A percentile compares a stretch with the other conserved stretches of the same genome.
Conservation (phyloP, 2,329 filamentous ascomycete species). For the Fusarium scirpi region DNA sequence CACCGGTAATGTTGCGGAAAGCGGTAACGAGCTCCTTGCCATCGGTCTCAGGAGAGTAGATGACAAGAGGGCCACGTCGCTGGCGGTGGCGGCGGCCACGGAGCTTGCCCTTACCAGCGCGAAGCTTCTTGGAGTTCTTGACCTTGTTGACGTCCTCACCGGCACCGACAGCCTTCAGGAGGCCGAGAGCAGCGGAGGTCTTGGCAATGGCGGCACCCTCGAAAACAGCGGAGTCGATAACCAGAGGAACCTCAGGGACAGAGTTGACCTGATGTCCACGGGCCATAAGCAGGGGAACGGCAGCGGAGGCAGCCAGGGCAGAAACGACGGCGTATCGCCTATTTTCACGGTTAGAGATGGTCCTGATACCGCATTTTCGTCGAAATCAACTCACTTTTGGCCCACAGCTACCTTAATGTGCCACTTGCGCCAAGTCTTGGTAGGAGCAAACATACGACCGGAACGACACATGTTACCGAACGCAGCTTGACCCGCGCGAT, state of each 20-base stretch:
- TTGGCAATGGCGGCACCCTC: constrained; percentile 82
- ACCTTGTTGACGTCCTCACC: constrained; percentile 94
- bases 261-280: constrained; percentile 95
- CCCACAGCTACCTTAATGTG: constrained; percentile 99
- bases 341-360: constrained; percentile 42
- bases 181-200: constrained; percentile 86
- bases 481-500: constrained; percentile 99
- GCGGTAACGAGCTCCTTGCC: constrained; percentile 93
- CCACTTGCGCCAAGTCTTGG: constrained; percentile 99
- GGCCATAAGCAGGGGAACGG: constrained; percentile 93
- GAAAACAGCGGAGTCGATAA: constrained; percentile 92
- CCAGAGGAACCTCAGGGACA: constrained; percentile 96
- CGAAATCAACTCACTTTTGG: constrained; percentile 79
- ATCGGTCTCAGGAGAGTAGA: constrained; percentile 96
- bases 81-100: constrained; percentile 96
- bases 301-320: constrained; percentile 95
- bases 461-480: constrained; percentile 99
- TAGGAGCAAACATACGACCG: constrained; percentile 99
- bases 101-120: constrained; percentile 99
- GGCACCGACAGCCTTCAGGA: constrained; percentile 92
- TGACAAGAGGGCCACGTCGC: constrained; percentile 95
- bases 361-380: too few species aligned
- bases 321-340: constrained; percentile 98
- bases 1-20: constrained; percentile 99
- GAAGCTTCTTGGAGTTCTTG: constrained; percentile 94